Percentiles rank a stretch among this genome's conserved stretches.
phyloP scores from a whole-genome alignment of 2,329 filamentous ascomycete species.

The Leptographium lundbergii region DNA sequence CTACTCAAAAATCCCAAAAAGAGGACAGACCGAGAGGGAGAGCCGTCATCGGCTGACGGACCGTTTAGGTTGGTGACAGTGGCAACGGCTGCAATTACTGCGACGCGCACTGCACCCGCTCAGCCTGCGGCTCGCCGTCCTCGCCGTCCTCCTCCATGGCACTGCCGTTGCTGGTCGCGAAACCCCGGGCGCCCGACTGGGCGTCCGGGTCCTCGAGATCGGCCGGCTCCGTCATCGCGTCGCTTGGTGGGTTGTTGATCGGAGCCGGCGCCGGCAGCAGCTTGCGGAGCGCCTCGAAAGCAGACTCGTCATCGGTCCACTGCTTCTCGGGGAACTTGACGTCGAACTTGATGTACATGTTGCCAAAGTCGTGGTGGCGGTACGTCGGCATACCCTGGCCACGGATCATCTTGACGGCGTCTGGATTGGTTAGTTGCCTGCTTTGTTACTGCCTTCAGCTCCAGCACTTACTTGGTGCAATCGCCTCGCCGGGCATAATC shows the following conservation, averaged over 20 bases:
- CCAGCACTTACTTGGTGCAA: slow-evolving; percentile 63
- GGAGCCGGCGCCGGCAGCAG: slow-evolving; percentile 63
- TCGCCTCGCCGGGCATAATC: slow-evolving; percentile 87
- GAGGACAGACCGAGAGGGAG: not conserved
- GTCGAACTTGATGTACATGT: slow-evolving; percentile 93
- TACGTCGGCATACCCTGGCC: slow-evolving; percentile 96
- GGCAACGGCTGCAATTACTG: slow-evolving; percentile 41
- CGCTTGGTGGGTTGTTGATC: slow-evolving; percentile 56
- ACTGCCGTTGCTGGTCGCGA: slow-evolving; percentile 31
- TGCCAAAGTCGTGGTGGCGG: slow-evolving; percentile 89
- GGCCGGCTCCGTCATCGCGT: slow-evolving; percentile 86
- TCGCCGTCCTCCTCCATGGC: slow-evolving; percentile 66
- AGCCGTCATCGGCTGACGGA: not conserved
- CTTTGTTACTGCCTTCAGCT: not conserved
- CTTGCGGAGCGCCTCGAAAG: slow-evolving; percentile 68
- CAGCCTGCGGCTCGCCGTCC: slow-evolving; percentile 59
- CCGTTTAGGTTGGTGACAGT: no score
- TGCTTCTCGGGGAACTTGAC: slow-evolving; percentile 89
- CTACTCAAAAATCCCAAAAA: not conserved
- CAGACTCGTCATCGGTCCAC: slow-evolving; percentile 52
- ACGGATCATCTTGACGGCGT: slow-evolving; percentile 82
- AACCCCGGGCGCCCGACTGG: slow-evolving; percentile 53
- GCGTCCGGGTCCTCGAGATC: slow-evolving; percentile 76
- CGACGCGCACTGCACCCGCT: slow-evolving; percentile 77
- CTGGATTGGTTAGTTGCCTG: slow-evolving; percentile 29